phyloP scores from a whole-genome alignment of 2,329 filamentous ascomycete species.

The Botrytis deweyae region DNA sequence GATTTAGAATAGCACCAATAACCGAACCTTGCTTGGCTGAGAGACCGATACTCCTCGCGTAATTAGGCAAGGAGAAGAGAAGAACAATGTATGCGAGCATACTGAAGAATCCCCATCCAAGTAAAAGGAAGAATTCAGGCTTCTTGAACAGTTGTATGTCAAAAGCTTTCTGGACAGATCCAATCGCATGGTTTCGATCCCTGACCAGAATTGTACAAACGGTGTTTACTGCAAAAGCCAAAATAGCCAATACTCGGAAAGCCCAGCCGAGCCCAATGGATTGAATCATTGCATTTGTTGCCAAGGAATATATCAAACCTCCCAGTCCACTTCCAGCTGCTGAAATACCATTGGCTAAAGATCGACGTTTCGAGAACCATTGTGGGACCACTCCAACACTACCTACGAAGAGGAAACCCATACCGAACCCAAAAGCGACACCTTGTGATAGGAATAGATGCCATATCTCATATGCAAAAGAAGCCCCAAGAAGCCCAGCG shows the following conservation, averaged over 20 bases:
- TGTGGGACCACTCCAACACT: conserved; percentile 59
- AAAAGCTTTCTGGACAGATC: conserved; percentile 65
- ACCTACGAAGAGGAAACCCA: conserved; percentile 73
- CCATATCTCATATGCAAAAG: conserved; percentile 68
- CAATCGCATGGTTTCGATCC: conserved; percentile 71
- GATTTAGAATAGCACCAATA: conserved; percentile 70
- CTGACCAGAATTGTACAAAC: conserved; percentile 61
- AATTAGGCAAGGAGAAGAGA: conserved; percentile 75
- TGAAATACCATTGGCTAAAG: conserved; percentile 62
- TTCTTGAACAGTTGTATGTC: conserved; percentile 61
- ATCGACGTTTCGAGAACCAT: conserved; percentile 58
- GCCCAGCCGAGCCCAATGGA: conserved; percentile 55
- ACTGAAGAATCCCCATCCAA: conserved; percentile 68
- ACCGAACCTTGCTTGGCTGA: conserved; percentile 65
- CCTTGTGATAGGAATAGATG: conserved; percentile 76
- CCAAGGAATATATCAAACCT: conserved; percentile 58
- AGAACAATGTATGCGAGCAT: conserved; percentile 74
- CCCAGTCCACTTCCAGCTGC: conserved; percentile 69
- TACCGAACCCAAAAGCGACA: conserved; percentile 72
- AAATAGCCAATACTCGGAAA: conserved; percentile 53
- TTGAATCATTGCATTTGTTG: conserved; percentile 55
- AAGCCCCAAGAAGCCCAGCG: conserved; percentile 65
- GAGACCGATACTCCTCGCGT: conserved; percentile 67
- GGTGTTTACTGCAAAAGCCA: conserved; percentile 63
- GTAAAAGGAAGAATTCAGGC: conserved; percentile 61